These are phyloP conservation scores for Diospyros kaki DNA, from an alignment of 148 eudicot species.

Conservation along the genomic window DNA sequence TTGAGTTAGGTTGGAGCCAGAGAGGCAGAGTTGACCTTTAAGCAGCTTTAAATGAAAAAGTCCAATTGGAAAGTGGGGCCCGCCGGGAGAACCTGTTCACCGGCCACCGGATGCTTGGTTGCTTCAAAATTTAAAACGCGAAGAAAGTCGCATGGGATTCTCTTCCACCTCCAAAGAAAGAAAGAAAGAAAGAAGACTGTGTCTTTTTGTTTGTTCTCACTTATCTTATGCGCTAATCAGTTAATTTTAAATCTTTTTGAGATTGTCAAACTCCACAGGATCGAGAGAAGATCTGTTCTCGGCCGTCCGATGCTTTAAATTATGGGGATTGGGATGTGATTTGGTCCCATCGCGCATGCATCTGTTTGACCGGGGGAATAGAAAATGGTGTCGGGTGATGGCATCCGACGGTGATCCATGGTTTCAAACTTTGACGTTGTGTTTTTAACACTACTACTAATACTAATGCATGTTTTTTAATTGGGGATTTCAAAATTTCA, in stretches of 20 bases:
- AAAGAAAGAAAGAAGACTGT: slow-evolving; percentile 11
- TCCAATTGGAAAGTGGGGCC: neutral
- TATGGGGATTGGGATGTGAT: neutral
- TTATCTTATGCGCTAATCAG: neutral
- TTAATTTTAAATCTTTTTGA: neutral
- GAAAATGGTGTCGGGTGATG: too few species aligned
- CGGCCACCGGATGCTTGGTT: slow-evolving; percentile 14
- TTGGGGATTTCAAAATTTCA: too few species aligned
- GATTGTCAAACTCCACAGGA: neutral
- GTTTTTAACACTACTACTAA: too few species aligned
- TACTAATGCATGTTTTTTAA: too few species aligned
- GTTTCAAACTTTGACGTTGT: too few species aligned
- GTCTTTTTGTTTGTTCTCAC: neutral
- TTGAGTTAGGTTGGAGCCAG: slow-evolving; percentile 33
- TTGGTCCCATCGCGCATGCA: neutral
- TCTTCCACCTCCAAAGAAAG: neutral
- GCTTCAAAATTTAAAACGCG: slow-evolving; percentile 9
- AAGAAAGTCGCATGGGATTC: slow-evolving; percentile 17
- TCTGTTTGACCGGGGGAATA: too few species aligned
- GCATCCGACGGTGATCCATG: too few species aligned
- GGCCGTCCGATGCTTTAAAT: neutral
- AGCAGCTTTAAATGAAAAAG: slow-evolving; percentile 21
- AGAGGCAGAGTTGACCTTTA: slow-evolving; percentile 30
- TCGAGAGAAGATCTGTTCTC: neutral
- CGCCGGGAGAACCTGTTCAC: neutral